Evolutionary conservation across 2,329 filamentous ascomycete genomes (phyloP).

Genomic region (Diplodia sapinea): DNA sequence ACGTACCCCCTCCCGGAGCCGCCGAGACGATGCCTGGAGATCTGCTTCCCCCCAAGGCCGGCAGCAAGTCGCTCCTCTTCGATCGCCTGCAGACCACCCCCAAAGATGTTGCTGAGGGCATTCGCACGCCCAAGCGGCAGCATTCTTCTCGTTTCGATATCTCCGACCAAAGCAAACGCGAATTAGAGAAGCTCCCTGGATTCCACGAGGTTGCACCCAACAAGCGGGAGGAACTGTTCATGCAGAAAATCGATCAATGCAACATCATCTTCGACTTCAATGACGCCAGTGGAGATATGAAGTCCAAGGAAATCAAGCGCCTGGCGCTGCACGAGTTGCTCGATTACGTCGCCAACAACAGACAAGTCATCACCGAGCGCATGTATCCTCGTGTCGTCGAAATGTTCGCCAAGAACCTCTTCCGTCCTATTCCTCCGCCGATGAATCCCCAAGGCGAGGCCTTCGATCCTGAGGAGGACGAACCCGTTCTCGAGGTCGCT

Average conservation of each 20-base stretch:
- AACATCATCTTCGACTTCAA: conserved; percentile 99
- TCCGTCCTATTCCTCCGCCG: conserved; percentile 93
- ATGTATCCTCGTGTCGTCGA: conserved; percentile 99
- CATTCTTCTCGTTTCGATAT: conserved; percentile 98
- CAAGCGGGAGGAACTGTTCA: conserved; percentile 93
- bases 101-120: conserved; percentile 93
- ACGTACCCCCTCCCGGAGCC: conserved; percentile 88
- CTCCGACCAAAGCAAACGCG: conserved; percentile 84
- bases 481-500: conserved; percentile 95
- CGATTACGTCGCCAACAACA: conserved; percentile 98
- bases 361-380: conserved; percentile 96
- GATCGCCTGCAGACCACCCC: conserved; percentile 91
- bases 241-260: conserved; percentile 99
- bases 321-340: conserved; percentile 93
- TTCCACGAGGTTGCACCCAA: conserved; percentile 98
- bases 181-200: conserved; percentile 94
- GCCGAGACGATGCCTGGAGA: conserved; percentile 98
- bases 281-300: conserved; percentile 97
- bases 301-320: conserved; percentile 99
- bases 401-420: conserved; percentile 99
- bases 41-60: conserved; percentile 89
- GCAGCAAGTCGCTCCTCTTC: conserved; percentile 86
- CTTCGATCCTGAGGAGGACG: conserved; percentile 97
- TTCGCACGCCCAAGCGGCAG: conserved; percentile 93
- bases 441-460: conserved; percentile 98